These are phyloP conservation scores for Blastobotrys attinorum DNA, from an alignment of 805 yeast genomes.

Conservation along the genomic window DNA sequence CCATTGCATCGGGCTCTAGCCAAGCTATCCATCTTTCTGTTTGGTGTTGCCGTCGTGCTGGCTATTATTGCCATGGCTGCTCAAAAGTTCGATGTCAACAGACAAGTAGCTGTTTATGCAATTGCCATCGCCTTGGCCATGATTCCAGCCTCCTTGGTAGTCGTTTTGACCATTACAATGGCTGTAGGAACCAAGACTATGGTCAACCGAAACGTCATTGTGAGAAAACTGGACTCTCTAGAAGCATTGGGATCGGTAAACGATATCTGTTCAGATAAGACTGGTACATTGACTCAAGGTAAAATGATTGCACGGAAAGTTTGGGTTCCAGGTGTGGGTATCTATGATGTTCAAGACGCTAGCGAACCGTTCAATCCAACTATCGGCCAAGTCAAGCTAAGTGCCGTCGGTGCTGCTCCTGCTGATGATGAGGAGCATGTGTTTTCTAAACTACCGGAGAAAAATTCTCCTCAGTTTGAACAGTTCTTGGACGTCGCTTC, in stretches of 20 bases:
- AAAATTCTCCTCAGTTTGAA: slow-evolving; percentile 24
- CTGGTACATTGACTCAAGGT: slow-evolving; percentile 77
- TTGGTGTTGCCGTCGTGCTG: slow-evolving; percentile 71
- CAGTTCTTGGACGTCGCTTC: slow-evolving; percentile 61
- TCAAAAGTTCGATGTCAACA: slow-evolving; percentile 64
- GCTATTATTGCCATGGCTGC: slow-evolving; percentile 85
- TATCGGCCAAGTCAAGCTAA: slow-evolving; percentile 39
- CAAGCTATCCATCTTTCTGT: slow-evolving; percentile 64
- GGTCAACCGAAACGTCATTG: slow-evolving; percentile 63
- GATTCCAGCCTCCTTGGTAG: slow-evolving; percentile 77
- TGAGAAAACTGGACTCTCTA: slow-evolving; percentile 66
- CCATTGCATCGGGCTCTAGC: slow-evolving; percentile 73
- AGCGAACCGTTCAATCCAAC: slow-evolving; percentile 60
- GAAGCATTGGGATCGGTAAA: slow-evolving; percentile 75
- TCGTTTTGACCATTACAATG: slow-evolving; percentile 79
- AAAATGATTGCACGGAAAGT: slow-evolving; percentile 65
- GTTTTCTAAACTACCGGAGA: neutral
- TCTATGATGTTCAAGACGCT: slow-evolving; percentile 45
- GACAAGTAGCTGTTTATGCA: slow-evolving; percentile 81
- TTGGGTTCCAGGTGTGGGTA: slow-evolving; percentile 61
- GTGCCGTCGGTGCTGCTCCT: slow-evolving; percentile 33
- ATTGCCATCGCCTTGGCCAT: slow-evolving; percentile 76
- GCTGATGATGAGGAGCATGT: slow-evolving; percentile 1
- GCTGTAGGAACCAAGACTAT: slow-evolving; percentile 72
- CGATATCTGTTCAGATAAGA: slow-evolving; percentile 75